Evolutionary conservation across 805 yeast species (phyloP).

Genomic region (Metschnikowia similis): DNA sequence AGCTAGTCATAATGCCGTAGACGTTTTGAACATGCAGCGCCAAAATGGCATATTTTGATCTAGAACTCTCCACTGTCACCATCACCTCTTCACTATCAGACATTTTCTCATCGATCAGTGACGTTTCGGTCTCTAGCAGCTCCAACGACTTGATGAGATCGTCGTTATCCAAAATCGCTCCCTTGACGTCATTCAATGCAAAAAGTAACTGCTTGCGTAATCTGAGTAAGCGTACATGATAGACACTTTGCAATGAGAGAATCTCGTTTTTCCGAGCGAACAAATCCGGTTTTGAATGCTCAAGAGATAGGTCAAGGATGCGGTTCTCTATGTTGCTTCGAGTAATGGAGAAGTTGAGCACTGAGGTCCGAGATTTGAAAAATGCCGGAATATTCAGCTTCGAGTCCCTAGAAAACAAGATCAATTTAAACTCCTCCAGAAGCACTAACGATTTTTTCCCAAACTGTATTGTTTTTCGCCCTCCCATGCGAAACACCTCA

Average conservation of each 20-base stretch:
- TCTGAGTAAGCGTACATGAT: constrained; percentile 45
- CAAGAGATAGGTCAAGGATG: constrained; percentile 53
- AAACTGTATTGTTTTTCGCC: constrained; percentile 56
- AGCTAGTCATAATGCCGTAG: constrained; percentile 41
- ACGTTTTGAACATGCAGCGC: constrained; percentile 53
- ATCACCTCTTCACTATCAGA: constrained; percentile 53
- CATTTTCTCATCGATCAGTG: constrained; percentile 49
- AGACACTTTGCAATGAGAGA: constrained; percentile 54
- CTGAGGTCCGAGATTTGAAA: constrained; percentile 56
- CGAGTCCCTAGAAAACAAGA: constrained; percentile 59
- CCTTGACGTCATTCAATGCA: constrained; percentile 52
- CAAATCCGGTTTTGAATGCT: constrained; percentile 59
- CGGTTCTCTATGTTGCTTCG: constrained; percentile 60
- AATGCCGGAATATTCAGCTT: constrained; percentile 45
- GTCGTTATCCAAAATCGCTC: constrained; percentile 66
- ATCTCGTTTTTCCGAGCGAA: constrained; percentile 55
- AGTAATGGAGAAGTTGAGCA: constrained; percentile 73
- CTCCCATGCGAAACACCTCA: constrained; percentile 65
- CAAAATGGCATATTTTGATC: constrained; percentile 47
- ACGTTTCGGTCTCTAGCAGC: constrained; percentile 58
- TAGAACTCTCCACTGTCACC: constrained; percentile 45
- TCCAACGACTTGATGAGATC: constrained; percentile 58
- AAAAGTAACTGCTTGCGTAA: constrained; percentile 59
- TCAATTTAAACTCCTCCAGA: constrained; percentile 58
- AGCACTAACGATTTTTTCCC: constrained; percentile 65